Evolutionary conservation across 345 rosid genomes (phyloP).

Genomic region (Diplotaxis tenuifolia): DNA sequence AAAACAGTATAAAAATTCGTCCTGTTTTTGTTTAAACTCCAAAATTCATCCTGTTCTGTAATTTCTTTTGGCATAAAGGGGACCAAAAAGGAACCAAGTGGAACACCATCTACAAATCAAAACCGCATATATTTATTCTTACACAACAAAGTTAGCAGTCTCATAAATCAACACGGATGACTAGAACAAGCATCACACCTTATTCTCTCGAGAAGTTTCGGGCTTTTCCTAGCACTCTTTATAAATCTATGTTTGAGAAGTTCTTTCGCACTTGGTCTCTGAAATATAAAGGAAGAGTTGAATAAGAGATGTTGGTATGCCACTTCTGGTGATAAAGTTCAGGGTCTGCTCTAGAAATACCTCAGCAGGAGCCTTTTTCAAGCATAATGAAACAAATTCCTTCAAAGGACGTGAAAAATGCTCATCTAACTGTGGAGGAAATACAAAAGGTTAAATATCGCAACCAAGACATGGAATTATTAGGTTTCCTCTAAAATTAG

Average conservation of each 20-base stretch:
- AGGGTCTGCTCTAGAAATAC: conserved; percentile 43
- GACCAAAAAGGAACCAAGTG: neutral
- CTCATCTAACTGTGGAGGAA: conserved; percentile 83
- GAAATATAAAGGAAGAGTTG: conserved; percentile 40
- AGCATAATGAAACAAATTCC: conserved; percentile 91
- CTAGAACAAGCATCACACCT: conserved; percentile 51
- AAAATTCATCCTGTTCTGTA: neutral
- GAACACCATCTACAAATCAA: conserved; percentile 12
- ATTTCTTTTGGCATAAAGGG: conserved; percentile 15
- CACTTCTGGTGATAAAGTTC: conserved; percentile 13
- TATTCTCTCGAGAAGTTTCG: conserved; percentile 87
- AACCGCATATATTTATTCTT: neutral
- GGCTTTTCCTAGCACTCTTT: conserved; percentile 79
- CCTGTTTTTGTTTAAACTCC: too few relatives aligned
- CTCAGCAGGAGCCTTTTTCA: conserved; percentile 93
- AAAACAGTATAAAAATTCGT: neutral
- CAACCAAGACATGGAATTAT: neutral
- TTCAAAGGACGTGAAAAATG: conserved; percentile 97
- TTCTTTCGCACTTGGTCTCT: conserved; percentile 97
- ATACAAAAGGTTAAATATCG: conserved; percentile 17
- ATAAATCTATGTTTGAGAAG: conserved; percentile 93
- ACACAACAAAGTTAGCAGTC: conserved; percentile 3
- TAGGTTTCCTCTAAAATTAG: conserved; percentile 26
- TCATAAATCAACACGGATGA: conserved; percentile 7
- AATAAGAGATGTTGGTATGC: conserved; percentile 12